Percentiles rank a stretch among this genome's conserved stretches.
Conservation (phyloP, 1,284 basidiomycete genomes). For the Papiliotrema flavescens region DNA sequence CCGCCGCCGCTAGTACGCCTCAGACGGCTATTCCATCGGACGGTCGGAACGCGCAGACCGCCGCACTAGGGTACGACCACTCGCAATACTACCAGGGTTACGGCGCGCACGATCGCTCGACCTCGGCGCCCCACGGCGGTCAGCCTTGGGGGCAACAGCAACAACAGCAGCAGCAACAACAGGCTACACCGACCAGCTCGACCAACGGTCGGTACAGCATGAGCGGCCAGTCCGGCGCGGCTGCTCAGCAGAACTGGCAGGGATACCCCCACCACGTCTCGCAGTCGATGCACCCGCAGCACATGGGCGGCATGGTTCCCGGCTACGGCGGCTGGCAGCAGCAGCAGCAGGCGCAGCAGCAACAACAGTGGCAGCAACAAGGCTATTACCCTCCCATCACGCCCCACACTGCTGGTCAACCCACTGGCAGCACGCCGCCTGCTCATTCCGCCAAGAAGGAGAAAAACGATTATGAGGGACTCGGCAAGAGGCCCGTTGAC, state of each 20-base stretch:
- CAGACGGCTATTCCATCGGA: not conserved
- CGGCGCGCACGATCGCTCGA: not conserved
- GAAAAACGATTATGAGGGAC: conserved; percentile 18
- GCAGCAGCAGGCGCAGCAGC: conserved; percentile 14
- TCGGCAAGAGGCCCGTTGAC: conserved; percentile 34
- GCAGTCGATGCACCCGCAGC: conserved; percentile 24
- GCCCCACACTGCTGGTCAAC: conserved; percentile 3
- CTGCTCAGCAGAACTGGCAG: not conserved
- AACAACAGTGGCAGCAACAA: conserved; percentile 30
- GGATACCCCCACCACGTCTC: conserved; percentile 18
- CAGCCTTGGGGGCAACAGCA: not conserved
- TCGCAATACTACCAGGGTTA: not conserved
- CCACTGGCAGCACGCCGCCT: conserved; percentile 4
- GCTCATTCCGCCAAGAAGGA: conserved; percentile 14
- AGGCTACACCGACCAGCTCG: not conserved
- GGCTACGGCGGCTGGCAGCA: conserved; percentile 16
- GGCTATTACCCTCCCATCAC: conserved; percentile 23
- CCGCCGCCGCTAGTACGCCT: not conserved
- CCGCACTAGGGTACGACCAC: not conserved
- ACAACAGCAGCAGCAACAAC: not conserved
- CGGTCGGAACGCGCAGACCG: not conserved
- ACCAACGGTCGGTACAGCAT: not conserved
- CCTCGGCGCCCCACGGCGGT: conserved; percentile 3
- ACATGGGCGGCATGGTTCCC: conserved; percentile 10
- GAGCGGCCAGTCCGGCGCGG: not conserved